Base-by-base conservation (phyloP, 2,329 filamentous ascomycete species). In the Diaporthe citri region DNA sequence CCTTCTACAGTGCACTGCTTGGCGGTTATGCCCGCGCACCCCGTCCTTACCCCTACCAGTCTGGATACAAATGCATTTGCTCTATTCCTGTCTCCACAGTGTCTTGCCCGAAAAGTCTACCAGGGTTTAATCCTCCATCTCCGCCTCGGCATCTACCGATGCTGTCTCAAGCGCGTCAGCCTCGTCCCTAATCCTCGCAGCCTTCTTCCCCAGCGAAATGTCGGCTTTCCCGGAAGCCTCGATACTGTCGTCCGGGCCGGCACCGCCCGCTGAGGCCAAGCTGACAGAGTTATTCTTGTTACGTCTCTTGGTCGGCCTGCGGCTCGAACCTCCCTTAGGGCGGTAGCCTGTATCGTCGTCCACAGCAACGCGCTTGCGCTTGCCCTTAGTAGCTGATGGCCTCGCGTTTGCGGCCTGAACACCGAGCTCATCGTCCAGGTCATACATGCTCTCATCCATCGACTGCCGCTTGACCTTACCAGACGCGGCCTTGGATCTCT, bases 341-440 rank as follows among this genome's bases (percentile, higher is more conserved):
- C 90, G 86, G 80, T 92, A 92, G 5, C 90, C 90, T 0, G 84
- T 82, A 76, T 92, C 90, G 10, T 92, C 90, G 46, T 91, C 90
- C 39, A 82, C 81, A 13, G 81, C 77, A 25, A 55, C 46, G 20
- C 87, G 81, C 82, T 89, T 89, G 51, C 89, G 85, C 86, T 91
- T 91, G 75, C 88, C 86, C 82, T 88, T 88, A 52, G 83, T 80
- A 17, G 77, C 76, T 12, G 76, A 79, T 34, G 78, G 76, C 39
- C 71, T 69, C 22, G 69, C 55, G 3, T 34, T 41, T 62, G 56
- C n/a, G 17, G 75, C 76, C n/a, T 79, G 77, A 34, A 76, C 74
- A 17, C 78, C 78, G 34, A 74, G 17, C 34, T 79, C 80, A 25
- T 79, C 78, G 39, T 75, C 75, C 31, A 69, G 12, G 31, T 73